Evolutionary conservation across 352 stramenopile species (phyloP).

Genomic region (Globisporangium heterothallicum): DNA sequence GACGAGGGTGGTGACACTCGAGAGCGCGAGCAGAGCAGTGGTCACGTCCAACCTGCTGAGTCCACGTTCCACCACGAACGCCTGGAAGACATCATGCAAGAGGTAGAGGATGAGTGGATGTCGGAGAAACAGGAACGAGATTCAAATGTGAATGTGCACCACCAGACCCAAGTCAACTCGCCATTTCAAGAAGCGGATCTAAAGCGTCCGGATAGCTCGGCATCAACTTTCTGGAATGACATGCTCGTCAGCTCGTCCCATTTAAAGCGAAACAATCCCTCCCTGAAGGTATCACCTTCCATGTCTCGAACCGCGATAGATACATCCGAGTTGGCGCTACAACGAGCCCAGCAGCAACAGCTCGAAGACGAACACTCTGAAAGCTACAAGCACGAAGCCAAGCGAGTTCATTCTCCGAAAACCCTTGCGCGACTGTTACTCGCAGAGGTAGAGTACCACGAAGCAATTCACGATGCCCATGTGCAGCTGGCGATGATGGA

Average conservation of each 20-base stretch:
- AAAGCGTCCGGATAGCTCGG: neutral
- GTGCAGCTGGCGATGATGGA: conserved; percentile 57
- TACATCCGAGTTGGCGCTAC: conserved; percentile 7
- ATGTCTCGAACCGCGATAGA: conserved; percentile 6
- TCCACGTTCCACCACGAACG: conserved; percentile 15
- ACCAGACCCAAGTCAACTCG: neutral
- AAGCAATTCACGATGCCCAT: conserved; percentile 57
- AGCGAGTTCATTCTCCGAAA: conserved; percentile 35
- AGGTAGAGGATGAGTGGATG: conserved; percentile 27
- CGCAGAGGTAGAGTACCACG: conserved; percentile 63
- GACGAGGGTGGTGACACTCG: conserved; percentile 6
- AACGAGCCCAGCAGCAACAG: neutral
- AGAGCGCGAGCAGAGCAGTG: neutral
- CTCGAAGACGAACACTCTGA: conserved; percentile 2
- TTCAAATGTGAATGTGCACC: neutral
- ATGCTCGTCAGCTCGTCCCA: conserved; percentile 10
- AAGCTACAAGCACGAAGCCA: conserved; percentile 14
- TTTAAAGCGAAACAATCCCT: neutral
- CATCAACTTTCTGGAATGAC: conserved; percentile 5
- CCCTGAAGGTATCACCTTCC: neutral
- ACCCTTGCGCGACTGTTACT: conserved; percentile 45
- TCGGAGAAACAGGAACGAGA: conserved; percentile 4
- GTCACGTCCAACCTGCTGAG: neutral
- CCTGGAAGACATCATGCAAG: conserved; percentile 45
- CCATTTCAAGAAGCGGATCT: neutral